Percentiles rank a stretch among this genome's conserved stretches.
phyloP scores from a whole-genome alignment of 805 yeast genomes.

The Myxozyma mucilagina region DNA sequence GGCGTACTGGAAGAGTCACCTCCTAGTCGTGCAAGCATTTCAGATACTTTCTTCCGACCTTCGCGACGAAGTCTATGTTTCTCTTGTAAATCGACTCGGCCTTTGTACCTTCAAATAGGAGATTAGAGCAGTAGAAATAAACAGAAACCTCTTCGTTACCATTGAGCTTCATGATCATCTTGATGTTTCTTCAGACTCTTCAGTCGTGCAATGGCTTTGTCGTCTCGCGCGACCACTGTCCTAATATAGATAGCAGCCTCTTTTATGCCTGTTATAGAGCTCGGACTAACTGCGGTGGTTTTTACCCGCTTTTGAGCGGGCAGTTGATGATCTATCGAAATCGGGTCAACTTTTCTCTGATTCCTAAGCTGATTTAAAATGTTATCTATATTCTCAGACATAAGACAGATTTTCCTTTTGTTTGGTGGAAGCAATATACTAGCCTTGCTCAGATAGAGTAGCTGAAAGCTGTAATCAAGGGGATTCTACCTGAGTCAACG shows the following conservation, averaged over 20 bases:
- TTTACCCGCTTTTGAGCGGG: neutral
- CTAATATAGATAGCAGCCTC: conserved; percentile 15
- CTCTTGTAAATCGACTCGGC: conserved; percentile 15
- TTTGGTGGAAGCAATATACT: neutral
- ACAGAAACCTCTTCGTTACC: conserved; percentile 7
- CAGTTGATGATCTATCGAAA: neutral
- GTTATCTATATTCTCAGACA: neutral
- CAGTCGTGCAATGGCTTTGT: conserved; percentile 1
- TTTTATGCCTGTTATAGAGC: conserved; percentile 1
- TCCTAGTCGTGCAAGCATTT: conserved; percentile 17
- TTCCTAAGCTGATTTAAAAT: neutral
- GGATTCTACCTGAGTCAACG: neutral
- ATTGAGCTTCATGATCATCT: conserved; percentile 25
- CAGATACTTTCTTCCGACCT: conserved; percentile 10
- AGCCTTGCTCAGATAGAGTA: neutral
- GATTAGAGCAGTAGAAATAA: neutral
- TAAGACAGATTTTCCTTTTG: neutral
- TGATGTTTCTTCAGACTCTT: conserved; percentile 19
- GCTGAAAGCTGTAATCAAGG: neutral
- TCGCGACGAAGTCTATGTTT: conserved; percentile 16
- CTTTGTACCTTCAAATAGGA: conserved; percentile 12
- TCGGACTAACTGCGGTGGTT: conserved; percentile 2
- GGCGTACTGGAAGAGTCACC: conserved; percentile 16
- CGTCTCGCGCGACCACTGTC: neutral
- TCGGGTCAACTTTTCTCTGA: neutral